Evolutionary conservation across 1,284 basidiomycete species (phyloP), one percentile per base, ranked within the genome.

Genomic region (Malassezia vespertilionis): DNA sequence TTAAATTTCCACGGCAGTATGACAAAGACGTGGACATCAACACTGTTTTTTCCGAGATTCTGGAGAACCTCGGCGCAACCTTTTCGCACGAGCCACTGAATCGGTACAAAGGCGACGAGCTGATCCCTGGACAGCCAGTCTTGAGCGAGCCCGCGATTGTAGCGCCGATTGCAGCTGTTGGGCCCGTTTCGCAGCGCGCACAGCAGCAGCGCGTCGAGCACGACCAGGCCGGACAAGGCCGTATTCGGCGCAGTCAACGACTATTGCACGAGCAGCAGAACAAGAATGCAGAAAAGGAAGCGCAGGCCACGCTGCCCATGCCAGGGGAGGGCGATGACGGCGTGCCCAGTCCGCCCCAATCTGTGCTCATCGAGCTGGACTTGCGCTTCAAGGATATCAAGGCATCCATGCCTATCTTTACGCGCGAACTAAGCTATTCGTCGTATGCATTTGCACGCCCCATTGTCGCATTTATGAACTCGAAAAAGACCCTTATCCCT

Each of bases 381-480:
- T 71, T 99, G 58, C 76, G 93, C 45, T 95, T 99, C 73, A 79
- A 90, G 44, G 93, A 99, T 72, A 73, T 97, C 71, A 96, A 96
- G 73, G 91, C 91, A 24, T 85, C 82, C 10, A 87, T 99, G 14
- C 93, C 91, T 0, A 57, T 70, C 23, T 69, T 69, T 39, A 58
- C 61, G 38, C 54, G 51, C 33, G 63, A 64, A 35, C 69, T 99
- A 47, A 87, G 84, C 44, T 87, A 95, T 66, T 83, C 84, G 53
- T 91, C 91, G 64, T 87, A 84, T 65, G 93, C 91, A n/a, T 75
- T 97, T 24, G 84, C 95, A 33, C 75, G 93, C 49, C 91, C 93
- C 4, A 96, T 99, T 55, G 93, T 97, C 5, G 90, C 89, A 0
- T 99, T 99, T 69, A 93, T 99, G 60, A 70, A 70, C 42, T 65